A percentile compares a stretch with the other conserved stretches of the same genome.
These are phyloP conservation scores for Arthrobotrys conoides DNA, from an alignment of 2,329 filamentous ascomycete species.

Conservation along the genomic window DNA sequence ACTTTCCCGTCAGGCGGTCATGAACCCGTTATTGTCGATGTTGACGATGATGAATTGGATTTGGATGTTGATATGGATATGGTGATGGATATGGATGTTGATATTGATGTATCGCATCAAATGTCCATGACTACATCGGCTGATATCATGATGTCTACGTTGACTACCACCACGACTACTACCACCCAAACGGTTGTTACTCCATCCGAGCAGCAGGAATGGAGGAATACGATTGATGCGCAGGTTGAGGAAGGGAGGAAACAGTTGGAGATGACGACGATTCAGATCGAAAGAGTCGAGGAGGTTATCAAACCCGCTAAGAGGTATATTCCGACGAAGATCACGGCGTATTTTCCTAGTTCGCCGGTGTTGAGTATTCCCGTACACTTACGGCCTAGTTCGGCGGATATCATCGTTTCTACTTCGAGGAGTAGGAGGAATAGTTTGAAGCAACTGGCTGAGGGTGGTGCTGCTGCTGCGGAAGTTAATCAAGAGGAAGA, in stretches of 20 bases:
- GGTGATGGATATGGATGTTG: constrained; percentile 57
- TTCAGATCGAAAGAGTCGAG: constrained; percentile 45
- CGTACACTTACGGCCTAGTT: constrained; percentile 35
- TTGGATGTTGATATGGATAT: constrained; percentile 53
- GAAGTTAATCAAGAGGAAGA: constrained; percentile 41
- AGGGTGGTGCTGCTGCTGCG: too few species aligned
- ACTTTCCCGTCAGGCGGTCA: constrained; percentile 15
- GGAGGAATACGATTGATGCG: constrained; percentile 56
- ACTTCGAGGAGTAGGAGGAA: constrained; percentile 25
- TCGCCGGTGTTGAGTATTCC: constrained; percentile 54
- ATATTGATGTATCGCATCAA: constrained; percentile 40
- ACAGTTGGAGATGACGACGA: constrained; percentile 55
- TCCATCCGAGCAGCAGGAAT: constrained; percentile 53
- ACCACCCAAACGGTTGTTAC: constrained; percentile 39
- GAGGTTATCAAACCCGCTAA: constrained; percentile 59
- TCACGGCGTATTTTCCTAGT: constrained; percentile 56
- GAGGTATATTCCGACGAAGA: constrained; percentile 57
- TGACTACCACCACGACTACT: constrained; percentile 11
- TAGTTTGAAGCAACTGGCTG: constrained; percentile 23
- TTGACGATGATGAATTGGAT: constrained; percentile 47
- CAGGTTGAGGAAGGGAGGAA: constrained; percentile 54
- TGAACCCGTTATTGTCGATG: constrained; percentile 42
- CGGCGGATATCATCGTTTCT: constrained; percentile 28
- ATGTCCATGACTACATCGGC: constrained; percentile 14
- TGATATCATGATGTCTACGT: constrained; percentile 27